Base-by-base conservation (phyloP, 225 moss, liverwort and hornwort genomes). In the Thuidium tamariscinum region DNA sequence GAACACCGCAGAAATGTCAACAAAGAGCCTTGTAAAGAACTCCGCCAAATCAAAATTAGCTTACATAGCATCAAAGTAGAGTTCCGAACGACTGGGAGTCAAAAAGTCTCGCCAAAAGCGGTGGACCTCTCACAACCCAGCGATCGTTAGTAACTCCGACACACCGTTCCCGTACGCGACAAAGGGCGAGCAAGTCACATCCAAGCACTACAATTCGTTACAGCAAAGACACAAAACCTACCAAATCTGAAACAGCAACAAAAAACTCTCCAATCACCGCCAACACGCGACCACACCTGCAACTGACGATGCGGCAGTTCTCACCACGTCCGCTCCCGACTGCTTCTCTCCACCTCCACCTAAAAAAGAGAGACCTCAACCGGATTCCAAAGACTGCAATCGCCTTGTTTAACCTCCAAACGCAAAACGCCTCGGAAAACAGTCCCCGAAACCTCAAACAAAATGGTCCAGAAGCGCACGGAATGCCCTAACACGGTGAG, bases 241-340 rank as follows among this genome's bases (percentile, higher is more conserved):
- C 80, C 83, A 84, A 65, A 89, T 87, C 89, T 59, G 57, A 78
- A 80, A 60, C 49, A 76, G 26, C 51, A 44, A 89, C 54, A 23
- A 82, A 39, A 63, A 22, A 83, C 88, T 91, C 88, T 71, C 85
- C 84, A 82, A 87, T 87, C 84, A 89, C 83, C 66, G 63, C 55
- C 69, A 70, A 61, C 37, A 82, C 79, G 61, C 66, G 59, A 88
- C 85, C 86, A 83, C 54, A 23, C 59, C 88, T 42, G 88, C 85
- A 86, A 65, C 82, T 83, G 83, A 83, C 72, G 71, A 80, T 80
- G 71, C 55, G 61, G 39, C 48, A 80, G 77, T 87, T 84, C 86
- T 55, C 52, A 60, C 37, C 41, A n/a, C 77, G 51, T 81, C 56
- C 61, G 22, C 23, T 64, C 78, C 59, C 32, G 62, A 63, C 29